Base-by-base conservation (phyloP, 108 stramenopile genomes). In the Nitzschia sp. region DNA sequence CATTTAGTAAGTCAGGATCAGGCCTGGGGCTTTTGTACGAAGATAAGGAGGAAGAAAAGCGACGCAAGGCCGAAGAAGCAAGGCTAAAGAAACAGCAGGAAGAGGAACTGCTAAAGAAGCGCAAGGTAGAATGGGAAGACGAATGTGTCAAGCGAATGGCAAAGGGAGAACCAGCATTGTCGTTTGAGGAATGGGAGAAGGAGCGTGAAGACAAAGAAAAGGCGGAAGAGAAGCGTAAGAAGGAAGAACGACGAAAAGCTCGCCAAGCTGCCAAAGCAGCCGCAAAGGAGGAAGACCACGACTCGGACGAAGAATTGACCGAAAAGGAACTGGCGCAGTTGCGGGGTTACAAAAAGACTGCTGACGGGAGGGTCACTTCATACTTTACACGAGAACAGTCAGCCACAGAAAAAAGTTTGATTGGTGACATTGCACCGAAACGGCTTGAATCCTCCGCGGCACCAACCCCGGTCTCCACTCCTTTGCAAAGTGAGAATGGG, bases 321-420 rank as follows among this genome's bases (percentile, higher is more conserved):
- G 94, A 88, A 66, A 72, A 75, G 33, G 90, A 88, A 61, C 34
- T 92, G 53, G 71, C 72, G 8, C 66, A 68, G 54, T 54, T 95
- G 54, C 70, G 94, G 19, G 98, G 98, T 11, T 98, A 98, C 91
- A 97, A 97, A 74, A 96, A 87, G 70, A 93, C 92, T 19, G 72
- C 78, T n/a, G 96, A 98, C 76, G 98, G 98, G 30, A 72, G 92
- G 59, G 82, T 83, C 70, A 98, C 98, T 11, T 94, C 92, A 33
- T 98, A 96, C 70, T 98, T 98, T 76, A 94, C 91, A 27, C 74
- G 94, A 49, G 97, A 97, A 70, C 88, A 95, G 53, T 89, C 95
- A 21, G 94, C 87, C 23, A 81, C 92, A 34, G 94, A 92, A 59
- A 96, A 87, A 82, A 61, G 78, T 46, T 68, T 91, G 46, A 93